Conservation (phyloP, 2,329 filamentous ascomycete species). For the Xylaria arbuscula region DNA sequence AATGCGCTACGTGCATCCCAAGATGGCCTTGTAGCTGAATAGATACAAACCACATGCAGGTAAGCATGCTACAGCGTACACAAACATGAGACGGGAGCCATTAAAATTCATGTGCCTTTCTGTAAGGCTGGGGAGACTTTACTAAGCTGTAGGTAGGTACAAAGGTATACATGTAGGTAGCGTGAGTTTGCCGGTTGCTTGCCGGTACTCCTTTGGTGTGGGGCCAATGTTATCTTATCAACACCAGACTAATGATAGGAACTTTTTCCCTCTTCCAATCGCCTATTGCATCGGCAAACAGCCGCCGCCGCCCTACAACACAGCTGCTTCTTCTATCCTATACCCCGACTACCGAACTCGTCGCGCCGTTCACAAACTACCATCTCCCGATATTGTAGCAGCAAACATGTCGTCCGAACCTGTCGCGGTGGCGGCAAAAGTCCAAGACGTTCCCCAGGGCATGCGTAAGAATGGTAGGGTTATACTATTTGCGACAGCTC, state of each 20-base stretch:
- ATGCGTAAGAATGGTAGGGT: constrained; percentile 85
- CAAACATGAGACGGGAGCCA: too few species aligned
- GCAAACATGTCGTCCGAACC: constrained; percentile 58
- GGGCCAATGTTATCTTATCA: constrained; percentile 27
- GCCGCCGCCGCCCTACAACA: neutral
- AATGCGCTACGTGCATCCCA: neutral
- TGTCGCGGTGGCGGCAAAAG: constrained; percentile 51
- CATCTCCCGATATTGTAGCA: neutral
- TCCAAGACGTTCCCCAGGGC: constrained; percentile 61
- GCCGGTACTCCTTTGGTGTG: neutral
- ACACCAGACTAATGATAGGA: neutral
- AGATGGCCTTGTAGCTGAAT: too few species aligned
- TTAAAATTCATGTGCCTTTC: too few species aligned
- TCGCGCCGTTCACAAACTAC: neutral
- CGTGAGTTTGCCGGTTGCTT: neutral
- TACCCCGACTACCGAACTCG: neutral
- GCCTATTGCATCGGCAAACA: neutral
- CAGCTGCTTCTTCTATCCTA: neutral
- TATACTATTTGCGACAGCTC: neutral
- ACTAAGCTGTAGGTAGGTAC: neutral
- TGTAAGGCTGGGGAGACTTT: too few species aligned
- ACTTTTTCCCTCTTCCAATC: constrained; percentile 6
- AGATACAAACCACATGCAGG: too few species aligned
- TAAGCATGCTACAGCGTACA: too few species aligned
- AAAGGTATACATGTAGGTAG: neutral